These are phyloP conservation scores for Physaria fendleri DNA, from an alignment of 345 rosid genomes.

Conservation along the genomic window DNA sequence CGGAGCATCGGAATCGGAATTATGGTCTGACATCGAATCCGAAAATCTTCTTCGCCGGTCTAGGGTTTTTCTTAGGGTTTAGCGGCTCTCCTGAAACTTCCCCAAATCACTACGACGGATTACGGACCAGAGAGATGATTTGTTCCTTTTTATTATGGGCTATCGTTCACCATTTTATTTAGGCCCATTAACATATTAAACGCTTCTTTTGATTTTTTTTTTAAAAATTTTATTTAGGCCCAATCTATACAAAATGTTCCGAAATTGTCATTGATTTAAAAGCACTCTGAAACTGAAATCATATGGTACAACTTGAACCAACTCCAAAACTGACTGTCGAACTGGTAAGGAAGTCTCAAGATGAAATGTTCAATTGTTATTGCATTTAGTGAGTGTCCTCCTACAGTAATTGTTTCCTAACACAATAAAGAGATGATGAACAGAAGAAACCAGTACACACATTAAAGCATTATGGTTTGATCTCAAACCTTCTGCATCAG, in stretches of 20 bases:
- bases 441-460: background rate
- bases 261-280: constrained; percentile 35
- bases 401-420: constrained; percentile 73
- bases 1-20: constrained; percentile 53
- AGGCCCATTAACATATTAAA: background rate
- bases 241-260: constrained; percentile 23
- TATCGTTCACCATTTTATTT: background rate
- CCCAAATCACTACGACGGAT: constrained; percentile 47
- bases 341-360: constrained; percentile 87
- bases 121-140: constrained; percentile 45
- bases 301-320: constrained; percentile 71
- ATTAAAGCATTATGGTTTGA: background rate
- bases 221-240: background rate
- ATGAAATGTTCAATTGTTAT: constrained; percentile 89
- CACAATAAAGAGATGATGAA: constrained; percentile 13
- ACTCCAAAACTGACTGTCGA: too few species aligned
- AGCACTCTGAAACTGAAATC: constrained; percentile 79
- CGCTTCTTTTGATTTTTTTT: background rate
- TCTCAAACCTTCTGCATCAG: constrained; percentile 78
- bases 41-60: constrained; percentile 6
- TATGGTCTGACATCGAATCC: constrained; percentile 45
- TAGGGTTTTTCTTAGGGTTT: constrained; percentile 38
- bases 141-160: constrained; percentile 45
- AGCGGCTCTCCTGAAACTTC: constrained; percentile 45
- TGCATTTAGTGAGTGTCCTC: constrained; percentile 69